These are phyloP conservation scores for Cryphonectria carpinicola DNA, from an alignment of 2,329 filamentous ascomycete genomes.

Conservation along the genomic window DNA sequence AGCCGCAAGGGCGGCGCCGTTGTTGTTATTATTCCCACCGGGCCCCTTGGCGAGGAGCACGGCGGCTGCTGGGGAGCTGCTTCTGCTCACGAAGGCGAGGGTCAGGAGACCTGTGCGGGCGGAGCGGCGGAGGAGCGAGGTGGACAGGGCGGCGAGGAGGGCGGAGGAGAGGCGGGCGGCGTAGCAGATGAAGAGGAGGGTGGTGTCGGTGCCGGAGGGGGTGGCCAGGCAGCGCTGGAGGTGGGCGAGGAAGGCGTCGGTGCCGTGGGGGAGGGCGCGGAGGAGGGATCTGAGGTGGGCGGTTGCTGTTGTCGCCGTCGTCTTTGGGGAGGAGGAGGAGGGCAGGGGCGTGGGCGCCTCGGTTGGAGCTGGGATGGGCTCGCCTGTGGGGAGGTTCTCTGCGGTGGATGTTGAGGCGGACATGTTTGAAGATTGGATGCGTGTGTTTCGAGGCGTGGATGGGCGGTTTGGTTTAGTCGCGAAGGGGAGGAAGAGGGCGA, in stretches of 20 bases:
- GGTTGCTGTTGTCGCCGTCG: conserved; percentile 2
- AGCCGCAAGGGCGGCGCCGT: conserved; percentile 65
- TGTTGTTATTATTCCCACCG: conserved; percentile 41
- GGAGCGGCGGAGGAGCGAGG: conserved; percentile 59
- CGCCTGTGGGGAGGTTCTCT: conserved; percentile 41
- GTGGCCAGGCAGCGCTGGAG: conserved; percentile 68
- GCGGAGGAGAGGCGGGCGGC: conserved; percentile 59
- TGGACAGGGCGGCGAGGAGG: conserved; percentile 55
- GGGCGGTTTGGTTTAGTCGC: background rate
- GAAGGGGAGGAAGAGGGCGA: background rate
- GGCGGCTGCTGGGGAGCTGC: conserved; percentile 39
- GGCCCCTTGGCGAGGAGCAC: conserved; percentile 35
- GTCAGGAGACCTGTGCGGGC: conserved; percentile 54
- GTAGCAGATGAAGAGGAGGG: conserved; percentile 73
- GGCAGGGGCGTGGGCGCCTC: conserved; percentile 32
- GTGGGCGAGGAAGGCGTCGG: conserved; percentile 59
- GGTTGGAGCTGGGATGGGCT: conserved; percentile 38
- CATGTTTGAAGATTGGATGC: conserved; percentile 7
- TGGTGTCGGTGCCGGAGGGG: conserved; percentile 69
- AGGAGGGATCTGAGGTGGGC: conserved; percentile 34
- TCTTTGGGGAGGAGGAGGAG: conserved; percentile 30
- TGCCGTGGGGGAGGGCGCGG: conserved; percentile 42
- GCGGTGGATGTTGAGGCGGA: conserved; percentile 24
- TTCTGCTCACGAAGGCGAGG: conserved; percentile 53
- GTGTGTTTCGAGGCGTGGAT: background rate